Base-by-base conservation (phyloP, 345 rosid genomes). In the Boechera stricta region DNA sequence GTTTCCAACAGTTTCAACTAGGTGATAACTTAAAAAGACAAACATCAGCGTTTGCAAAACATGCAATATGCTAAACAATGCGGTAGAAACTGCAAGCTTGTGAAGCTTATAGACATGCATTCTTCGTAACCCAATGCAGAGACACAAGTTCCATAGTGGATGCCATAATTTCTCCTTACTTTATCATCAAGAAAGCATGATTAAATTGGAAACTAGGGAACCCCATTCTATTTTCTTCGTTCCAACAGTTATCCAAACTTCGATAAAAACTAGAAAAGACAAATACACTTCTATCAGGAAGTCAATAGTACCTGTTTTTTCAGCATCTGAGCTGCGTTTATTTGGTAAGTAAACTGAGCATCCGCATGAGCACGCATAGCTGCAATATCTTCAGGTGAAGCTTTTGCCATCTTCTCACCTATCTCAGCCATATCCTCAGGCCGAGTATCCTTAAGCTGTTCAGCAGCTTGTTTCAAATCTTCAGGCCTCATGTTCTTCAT, bases 401-500 rank as follows among this genome's bases (percentile, higher is more conserved):
- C 93, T 49, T 87, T 90, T 0, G 94, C 94, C 90, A 93, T 86
- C 86, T 89, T 93, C 80, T 93, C 89, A 21, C 99, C 79, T 28
- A 96, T 91, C 84, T 96, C 87, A 41, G 97, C 89, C 89, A 96
- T 89, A 77, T 91, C 93, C 78, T 89, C 96, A 0, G 98, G 97
- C 31, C 83, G 84, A 2, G 90, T 84, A 52, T 89, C 81, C 89
- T 91, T 90, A 33, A 96, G 86, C 77, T 96, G 96, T 75, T 96
- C 92, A 0, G 97, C 97, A 69, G 98, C 99, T 72, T 81, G 90
- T 70, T 67, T 91, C 77, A 87, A 86, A 86, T 91, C 99, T 67
- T 90, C 96, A 11, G 97, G 94, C 82, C 84, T 91, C 89, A 93
- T 88, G 73, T 87, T 93, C 84, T 87, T 87, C 99, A 96, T 89